Evolutionary conservation across 129 eudicot genomes (phyloP).

Genomic region (Saposhnikovia divaricata): DNA sequence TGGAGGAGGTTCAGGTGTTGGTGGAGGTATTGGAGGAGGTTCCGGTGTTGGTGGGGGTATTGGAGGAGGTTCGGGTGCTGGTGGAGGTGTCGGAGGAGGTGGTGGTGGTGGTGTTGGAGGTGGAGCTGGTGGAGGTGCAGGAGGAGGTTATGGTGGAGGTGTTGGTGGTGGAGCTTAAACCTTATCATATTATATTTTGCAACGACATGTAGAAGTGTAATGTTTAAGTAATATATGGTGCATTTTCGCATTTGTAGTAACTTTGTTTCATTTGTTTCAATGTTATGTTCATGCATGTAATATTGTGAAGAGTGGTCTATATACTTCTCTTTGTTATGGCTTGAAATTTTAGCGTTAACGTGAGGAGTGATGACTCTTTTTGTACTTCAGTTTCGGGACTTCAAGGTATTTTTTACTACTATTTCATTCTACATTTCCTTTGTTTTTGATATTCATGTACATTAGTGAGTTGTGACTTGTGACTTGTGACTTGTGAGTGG

Average conservation of each 20-base stretch:
- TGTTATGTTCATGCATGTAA: background rate
- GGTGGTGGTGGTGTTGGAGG: constrained; percentile 6
- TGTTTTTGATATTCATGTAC: too few relatives aligned
- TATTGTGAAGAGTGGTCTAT: background rate
- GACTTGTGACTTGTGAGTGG: too few relatives aligned
- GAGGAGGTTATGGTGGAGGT: background rate
- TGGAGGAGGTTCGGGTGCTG: constrained; percentile 31
- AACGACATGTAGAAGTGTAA: background rate
- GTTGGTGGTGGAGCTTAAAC: background rate
- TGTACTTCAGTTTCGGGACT: too few relatives aligned
- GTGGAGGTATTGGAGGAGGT: constrained; percentile 28
- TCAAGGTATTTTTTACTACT: background rate
- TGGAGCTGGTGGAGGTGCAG: constrained; percentile 6
- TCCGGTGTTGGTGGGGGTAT: constrained; percentile 18
- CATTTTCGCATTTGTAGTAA: background rate
- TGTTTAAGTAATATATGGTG: background rate
- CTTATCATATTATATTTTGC: background rate
- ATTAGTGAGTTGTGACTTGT: too few relatives aligned
- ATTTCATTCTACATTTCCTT: too few relatives aligned
- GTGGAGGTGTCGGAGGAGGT: constrained; percentile 31
- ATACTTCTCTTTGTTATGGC: background rate
- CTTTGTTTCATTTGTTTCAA: background rate
- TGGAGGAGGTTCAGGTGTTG: background rate
- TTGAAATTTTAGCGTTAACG: background rate
- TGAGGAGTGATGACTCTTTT: too few relatives aligned